Evolutionary conservation across 495 filamentous ascomycete species (phyloP), one percentile per base, ranked within the genome.

Genomic region (Darksidea phi): DNA sequence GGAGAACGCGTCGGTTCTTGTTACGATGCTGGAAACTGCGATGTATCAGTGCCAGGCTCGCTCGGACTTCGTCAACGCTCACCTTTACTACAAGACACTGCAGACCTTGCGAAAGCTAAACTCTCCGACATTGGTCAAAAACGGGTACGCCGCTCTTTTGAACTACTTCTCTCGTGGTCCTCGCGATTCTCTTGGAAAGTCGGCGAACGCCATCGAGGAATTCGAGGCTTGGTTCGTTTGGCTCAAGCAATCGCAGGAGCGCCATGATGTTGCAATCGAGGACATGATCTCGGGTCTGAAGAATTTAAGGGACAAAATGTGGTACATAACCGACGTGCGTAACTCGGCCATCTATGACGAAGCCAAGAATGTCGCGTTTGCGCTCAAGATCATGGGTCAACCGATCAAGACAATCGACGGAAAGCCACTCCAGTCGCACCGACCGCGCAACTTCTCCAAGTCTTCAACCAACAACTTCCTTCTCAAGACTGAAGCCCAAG

Each of bases 301-400:
- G 53, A 82, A 85, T 21, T 75, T 93, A 18, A 82, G 94, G 42
- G 88, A 95, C 72, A 97, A 97, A 79, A 96, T 96, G 90, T 98
- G 94, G 94, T 98, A 96, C 72, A 89, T 94, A 64, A 95, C 92
- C 6, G 94, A 97, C 72, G 94, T 97, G 43, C 86, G 88, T 55
- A 93, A 96, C 68, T 97, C 93, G 17, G 89, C 84, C 42, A 81
- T 84, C 1, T 98, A 96, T 68, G 93, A 95, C 59, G 88, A 95
- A 71, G 91, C 91, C 21, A 86, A 86, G 59, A 87, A 93, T 70
- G 86, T 98, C 11, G 89, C 91, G 11, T 79, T 86, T 57, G 94
- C 94, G 28, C 75, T 98, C 46, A 94, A 92, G 72, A 88, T 86
- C n/a, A 98, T 98, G 94, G 86, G 83, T n/a, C 64, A 67, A 57